Conservation (phyloP, 2,329 filamentous ascomycete genomes). For the Coniochaeta pulveracea region DNA sequence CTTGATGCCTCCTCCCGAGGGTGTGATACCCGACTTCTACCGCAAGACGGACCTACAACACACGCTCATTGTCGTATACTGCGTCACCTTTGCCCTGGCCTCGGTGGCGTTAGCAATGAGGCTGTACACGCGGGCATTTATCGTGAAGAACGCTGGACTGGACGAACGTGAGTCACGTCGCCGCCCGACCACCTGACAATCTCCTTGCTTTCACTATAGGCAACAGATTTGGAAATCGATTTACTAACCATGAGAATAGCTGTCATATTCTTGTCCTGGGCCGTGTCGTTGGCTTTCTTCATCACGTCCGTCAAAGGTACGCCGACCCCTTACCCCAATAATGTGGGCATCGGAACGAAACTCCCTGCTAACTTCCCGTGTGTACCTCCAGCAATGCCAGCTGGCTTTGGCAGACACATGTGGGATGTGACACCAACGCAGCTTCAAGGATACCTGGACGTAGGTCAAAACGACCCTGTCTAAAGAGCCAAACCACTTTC, state of each 20-base stretch:
- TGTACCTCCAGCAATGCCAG: constrained; percentile 4
- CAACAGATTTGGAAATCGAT: neutral
- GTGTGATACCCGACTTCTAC: neutral
- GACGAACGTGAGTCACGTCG: constrained; percentile 4
- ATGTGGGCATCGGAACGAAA: neutral
- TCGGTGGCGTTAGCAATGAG: constrained; percentile 2
- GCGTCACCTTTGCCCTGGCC: constrained; percentile 5
- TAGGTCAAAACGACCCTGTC: constrained; percentile 1
- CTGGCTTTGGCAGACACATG: constrained; percentile 6
- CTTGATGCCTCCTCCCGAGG: constrained; percentile 1
- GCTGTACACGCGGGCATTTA: constrained; percentile 4
- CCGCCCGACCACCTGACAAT: neutral
- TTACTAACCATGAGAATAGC: constrained; percentile 2
- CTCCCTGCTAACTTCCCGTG: neutral
- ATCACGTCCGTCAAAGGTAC: constrained; percentile 4
- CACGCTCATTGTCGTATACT: constrained; percentile 5
- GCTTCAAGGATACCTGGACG: constrained; percentile 3
- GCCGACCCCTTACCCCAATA: neutral
- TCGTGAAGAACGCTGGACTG: constrained; percentile 4
- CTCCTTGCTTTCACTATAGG: neutral
- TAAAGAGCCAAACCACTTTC: neutral
- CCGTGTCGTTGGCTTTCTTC: constrained; percentile 5
- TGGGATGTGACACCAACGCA: constrained; percentile 5
- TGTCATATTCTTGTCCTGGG: constrained; percentile 6
- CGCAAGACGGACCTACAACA: constrained; percentile 2